These are phyloP conservation scores for Eimeria maxima DNA, from an alignment of 169 alveolate genomes.

Conservation along the genomic window DNA sequence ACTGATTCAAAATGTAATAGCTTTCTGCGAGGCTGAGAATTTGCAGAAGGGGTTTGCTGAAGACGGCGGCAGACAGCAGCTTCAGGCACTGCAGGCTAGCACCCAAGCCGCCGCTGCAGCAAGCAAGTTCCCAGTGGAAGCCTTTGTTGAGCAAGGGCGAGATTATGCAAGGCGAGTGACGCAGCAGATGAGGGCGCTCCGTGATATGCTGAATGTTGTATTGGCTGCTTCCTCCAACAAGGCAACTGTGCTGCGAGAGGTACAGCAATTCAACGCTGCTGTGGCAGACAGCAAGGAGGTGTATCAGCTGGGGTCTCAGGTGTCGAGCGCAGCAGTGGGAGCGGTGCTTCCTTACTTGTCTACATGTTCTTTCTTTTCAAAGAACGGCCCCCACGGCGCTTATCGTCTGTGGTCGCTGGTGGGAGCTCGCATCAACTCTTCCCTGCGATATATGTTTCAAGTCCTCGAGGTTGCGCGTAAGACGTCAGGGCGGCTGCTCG, in stretches of 20 bases:
- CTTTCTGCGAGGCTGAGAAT: constrained; percentile 18
- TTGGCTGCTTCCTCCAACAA: background rate
- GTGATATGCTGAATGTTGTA: background rate
- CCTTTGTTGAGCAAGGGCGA: background rate
- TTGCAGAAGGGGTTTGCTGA: constrained; percentile 18
- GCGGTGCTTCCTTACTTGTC: constrained; percentile 26
- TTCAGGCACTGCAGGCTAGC: background rate
- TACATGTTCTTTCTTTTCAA: constrained; percentile 36
- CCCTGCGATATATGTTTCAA: constrained; percentile 17
- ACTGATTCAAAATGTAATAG: background rate
- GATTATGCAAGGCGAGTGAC: constrained; percentile 21
- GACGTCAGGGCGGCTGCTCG: background rate
- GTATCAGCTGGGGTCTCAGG: constrained; percentile 35
- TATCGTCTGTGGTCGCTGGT: constrained; percentile 18
- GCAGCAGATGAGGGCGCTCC: background rate
- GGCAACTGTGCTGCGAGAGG: background rate
- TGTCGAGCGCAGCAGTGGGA: constrained; percentile 13
- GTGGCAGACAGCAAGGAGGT: constrained; percentile 2
- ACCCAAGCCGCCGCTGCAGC: background rate
- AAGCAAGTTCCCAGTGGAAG: constrained; percentile 41
- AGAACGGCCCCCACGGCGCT: background rate
- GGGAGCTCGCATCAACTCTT: background rate
- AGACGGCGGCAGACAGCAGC: background rate
- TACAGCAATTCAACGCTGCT: background rate
- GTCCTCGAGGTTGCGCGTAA: background rate